Percentiles rank a stretch among this genome's conserved stretches.
Evolutionary conservation across 78 protist species (phyloP).

Genomic region (Planoprotostelium fungivorum): DNA sequence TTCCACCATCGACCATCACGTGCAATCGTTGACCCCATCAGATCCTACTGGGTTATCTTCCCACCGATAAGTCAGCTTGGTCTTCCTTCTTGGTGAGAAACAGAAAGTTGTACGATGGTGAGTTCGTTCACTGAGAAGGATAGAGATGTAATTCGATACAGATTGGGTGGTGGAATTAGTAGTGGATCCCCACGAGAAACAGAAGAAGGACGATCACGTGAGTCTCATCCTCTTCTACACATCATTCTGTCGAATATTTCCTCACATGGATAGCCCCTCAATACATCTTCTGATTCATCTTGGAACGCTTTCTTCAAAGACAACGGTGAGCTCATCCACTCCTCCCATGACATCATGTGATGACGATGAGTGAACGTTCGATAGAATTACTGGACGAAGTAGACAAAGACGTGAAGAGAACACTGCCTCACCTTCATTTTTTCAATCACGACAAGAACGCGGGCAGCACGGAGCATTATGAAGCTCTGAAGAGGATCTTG

Average conservation of each 20-base stretch:
- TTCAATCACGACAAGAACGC: slow-evolving; percentile 35
- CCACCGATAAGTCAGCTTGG: slow-evolving; percentile 30
- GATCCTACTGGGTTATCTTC: slow-evolving; percentile 48
- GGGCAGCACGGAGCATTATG: slow-evolving; percentile 52
- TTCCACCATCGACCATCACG: background rate
- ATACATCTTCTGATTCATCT: slow-evolving; percentile 29
- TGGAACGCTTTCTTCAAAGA: slow-evolving; percentile 68
- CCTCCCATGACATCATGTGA: too few species aligned
- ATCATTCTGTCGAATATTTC: background rate
- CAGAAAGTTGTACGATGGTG: slow-evolving; percentile 14
- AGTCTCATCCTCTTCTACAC: background rate
- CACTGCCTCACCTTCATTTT: slow-evolving; percentile 62
- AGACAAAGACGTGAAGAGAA: slow-evolving; percentile 66
- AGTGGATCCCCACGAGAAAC: slow-evolving; percentile 40
- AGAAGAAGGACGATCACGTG: slow-evolving; percentile 35
- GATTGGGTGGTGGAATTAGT: slow-evolving; percentile 39
- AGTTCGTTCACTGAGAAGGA: background rate
- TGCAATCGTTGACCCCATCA: slow-evolving; percentile 1
- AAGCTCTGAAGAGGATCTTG: slow-evolving; percentile 56
- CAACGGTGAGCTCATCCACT: slow-evolving; percentile 6
- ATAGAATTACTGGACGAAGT: slow-evolving; percentile 34
- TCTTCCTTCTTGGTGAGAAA: slow-evolving; percentile 3
- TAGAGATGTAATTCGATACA: background rate
- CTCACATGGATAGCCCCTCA: slow-evolving; percentile 35
- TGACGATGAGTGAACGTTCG: background rate